Conservation (phyloP, 139 green algal genomes). For the Haematococcus lacustris region DNA sequence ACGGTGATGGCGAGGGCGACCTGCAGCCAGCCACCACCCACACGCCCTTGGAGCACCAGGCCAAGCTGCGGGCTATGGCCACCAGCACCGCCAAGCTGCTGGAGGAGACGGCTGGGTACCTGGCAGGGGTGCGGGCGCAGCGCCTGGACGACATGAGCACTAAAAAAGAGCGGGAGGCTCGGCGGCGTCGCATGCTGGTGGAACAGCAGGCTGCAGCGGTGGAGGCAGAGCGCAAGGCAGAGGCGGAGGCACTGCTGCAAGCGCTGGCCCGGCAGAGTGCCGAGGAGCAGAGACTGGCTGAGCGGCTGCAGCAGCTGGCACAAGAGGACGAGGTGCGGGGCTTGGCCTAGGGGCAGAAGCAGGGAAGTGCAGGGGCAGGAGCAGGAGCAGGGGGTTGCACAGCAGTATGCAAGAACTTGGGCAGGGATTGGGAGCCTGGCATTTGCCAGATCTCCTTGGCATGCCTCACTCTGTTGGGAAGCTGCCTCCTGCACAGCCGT, state of each 20-base stretch:
- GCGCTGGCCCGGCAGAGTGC: constrained; percentile 34
- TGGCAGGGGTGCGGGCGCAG: constrained; percentile 34
- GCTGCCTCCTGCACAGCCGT: too few relatives aligned
- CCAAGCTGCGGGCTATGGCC: constrained; percentile 32
- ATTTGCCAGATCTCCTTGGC: too few relatives aligned
- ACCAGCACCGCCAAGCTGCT: constrained; percentile 31
- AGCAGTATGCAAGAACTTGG: too few relatives aligned
- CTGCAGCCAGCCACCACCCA: constrained; percentile 9
- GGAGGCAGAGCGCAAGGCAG: constrained; percentile 26
- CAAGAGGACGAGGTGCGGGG: constrained; percentile 41
- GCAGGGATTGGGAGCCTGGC: too few relatives aligned
- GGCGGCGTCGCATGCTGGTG: constrained; percentile 38
- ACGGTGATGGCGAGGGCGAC: constrained; percentile 5
- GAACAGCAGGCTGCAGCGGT: constrained; percentile 39
- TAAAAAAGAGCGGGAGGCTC: constrained; percentile 54
- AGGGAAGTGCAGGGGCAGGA: too few relatives aligned
- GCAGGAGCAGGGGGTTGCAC: too few relatives aligned
- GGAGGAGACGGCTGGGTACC: constrained; percentile 19
- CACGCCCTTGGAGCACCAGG: constrained; percentile 43
- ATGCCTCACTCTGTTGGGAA: too few relatives aligned
- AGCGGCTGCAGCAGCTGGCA: constrained; percentile 43
- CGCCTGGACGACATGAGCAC: constrained; percentile 43
- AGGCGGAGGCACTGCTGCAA: constrained; percentile 38
- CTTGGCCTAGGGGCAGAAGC: too few relatives aligned
- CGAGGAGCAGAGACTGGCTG: constrained; percentile 50